phyloP scores from a whole-genome alignment of 73 alveolate genomes.

The Paraurostyla sp. region DNA sequence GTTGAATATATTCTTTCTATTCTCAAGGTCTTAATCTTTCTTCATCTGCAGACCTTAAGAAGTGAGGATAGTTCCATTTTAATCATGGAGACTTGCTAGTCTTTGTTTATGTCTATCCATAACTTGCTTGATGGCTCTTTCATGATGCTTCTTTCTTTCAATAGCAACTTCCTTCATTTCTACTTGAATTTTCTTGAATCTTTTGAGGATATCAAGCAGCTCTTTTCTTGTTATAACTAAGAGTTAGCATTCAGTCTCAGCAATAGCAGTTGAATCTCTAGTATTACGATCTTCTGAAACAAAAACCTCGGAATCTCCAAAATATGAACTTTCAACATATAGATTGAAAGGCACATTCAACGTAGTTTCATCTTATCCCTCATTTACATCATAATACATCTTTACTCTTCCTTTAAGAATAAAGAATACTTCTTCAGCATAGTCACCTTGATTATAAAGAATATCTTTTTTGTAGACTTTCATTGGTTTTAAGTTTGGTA shows the following conservation, averaged over 20 bases:
- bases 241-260: conserved; percentile 61
- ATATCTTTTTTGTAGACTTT: conserved; percentile 55
- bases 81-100: background rate
- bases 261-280: conserved; percentile 59
- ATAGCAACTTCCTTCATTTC: conserved; percentile 47
- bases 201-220: conserved; percentile 15
- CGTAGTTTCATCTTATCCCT: background rate
- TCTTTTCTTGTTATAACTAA: conserved; percentile 52
- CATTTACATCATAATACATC: conserved; percentile 63
- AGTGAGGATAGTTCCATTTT: background rate
- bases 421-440: conserved; percentile 77
- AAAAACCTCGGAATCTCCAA: conserved; percentile 79
- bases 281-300: background rate
- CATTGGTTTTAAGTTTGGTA: conserved; percentile 77
- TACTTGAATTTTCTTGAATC: conserved; percentile 14
- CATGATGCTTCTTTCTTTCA: conserved; percentile 52
- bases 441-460: conserved; percentile 74
- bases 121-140: conserved; percentile 36
- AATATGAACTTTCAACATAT: conserved; percentile 78
- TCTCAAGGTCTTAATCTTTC: conserved; percentile 35
- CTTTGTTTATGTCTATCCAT: conserved; percentile 7
- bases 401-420: conserved; percentile 70
- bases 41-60: background rate
- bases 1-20: conserved; percentile 23
- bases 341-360: conserved; percentile 60